These are phyloP conservation scores for Fusarium mexicanum DNA, from an alignment of 2,329 filamentous ascomycete species.

Conservation along the genomic window DNA sequence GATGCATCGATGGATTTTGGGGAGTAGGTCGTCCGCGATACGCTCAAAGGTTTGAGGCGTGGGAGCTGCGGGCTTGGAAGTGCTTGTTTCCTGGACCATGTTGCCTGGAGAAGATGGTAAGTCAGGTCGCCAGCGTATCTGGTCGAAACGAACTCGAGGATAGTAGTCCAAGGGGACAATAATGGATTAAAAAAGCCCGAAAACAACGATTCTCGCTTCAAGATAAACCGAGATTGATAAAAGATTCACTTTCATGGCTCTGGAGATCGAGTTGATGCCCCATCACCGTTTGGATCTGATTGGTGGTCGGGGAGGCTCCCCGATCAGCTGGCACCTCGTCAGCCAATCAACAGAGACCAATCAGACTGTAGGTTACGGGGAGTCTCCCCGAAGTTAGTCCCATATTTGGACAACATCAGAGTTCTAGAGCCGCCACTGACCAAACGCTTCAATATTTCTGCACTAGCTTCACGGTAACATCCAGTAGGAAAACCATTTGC, in stretches of 20 bases:
- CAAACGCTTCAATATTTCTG: background rate
- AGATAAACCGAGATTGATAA: background rate
- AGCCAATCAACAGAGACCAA: background rate
- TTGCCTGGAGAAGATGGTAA: background rate
- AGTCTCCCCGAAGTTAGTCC: background rate
- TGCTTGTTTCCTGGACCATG: background rate
- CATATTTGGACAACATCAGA: background rate
- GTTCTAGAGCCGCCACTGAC: background rate
- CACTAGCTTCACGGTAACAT: background rate
- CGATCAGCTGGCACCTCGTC: fast-evolving
- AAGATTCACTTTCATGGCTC: background rate
- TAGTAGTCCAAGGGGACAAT: background rate
- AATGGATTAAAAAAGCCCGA: background rate
- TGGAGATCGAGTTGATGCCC: background rate
- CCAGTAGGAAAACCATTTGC: background rate
- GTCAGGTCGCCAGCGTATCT: too few species aligned
- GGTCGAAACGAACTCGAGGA: background rate
- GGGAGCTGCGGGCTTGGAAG: background rate
- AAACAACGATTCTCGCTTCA: background rate
- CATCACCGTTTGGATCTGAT: background rate
- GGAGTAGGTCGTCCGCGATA: background rate
- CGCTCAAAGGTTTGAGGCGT: background rate
- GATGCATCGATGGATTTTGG: background rate
- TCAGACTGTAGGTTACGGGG: fast-evolving
- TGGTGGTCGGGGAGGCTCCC: background rate